Base-by-base conservation (phyloP, 805 yeast genomes). In the Metschnikowia santaceciliae region DNA sequence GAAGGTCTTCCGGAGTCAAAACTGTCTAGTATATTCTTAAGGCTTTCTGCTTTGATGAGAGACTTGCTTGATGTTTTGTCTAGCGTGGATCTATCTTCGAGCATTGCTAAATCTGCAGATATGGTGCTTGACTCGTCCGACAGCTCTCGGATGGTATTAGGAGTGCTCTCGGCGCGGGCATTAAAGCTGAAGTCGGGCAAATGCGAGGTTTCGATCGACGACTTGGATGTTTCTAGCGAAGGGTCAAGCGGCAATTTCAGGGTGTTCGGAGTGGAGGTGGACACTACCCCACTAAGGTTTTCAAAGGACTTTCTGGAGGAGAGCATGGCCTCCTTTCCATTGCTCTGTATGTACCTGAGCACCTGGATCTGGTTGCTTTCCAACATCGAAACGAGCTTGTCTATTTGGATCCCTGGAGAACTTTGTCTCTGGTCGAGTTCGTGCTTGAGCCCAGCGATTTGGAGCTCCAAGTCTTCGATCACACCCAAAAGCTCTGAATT, bases 401-500 rank as follows among this genome's bases (percentile, higher is more conserved):
- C 40, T 22, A 44, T 6, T n/a, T 36, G 8, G 32, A 42, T 19
- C 13, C 46, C 41, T 13, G n/a, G 26, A 15, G 17, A 11, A n/a
- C 23, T 44, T 23, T 44, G 41, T 26, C 17, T 44, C 17, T 35
- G 41, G 17, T 44, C 47, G 23, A 44, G 47, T 26, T 35, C 47
- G 11, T 35, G 47, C 33, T 44, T 34, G 13, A 46, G 43, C 5
- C 26, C 10, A 30, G 37, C 68, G 55, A 81, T 82, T 54, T 81
- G 84, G 51, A 72, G 75, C 13, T 76, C 72, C 56, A 82, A 62
- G 17, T 76, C 80, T 20, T 75, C 69, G 22, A 83, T 62, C 51
- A 72, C 77, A 11, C 66, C 61, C 62, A 84, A 89, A 62, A 86
- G 63, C 30, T 76, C 80, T 3, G 76, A 64, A 23, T 85, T 69